Base-by-base conservation (phyloP, 352 stramenopile genomes). In the Globisporangium parvum region DNA sequence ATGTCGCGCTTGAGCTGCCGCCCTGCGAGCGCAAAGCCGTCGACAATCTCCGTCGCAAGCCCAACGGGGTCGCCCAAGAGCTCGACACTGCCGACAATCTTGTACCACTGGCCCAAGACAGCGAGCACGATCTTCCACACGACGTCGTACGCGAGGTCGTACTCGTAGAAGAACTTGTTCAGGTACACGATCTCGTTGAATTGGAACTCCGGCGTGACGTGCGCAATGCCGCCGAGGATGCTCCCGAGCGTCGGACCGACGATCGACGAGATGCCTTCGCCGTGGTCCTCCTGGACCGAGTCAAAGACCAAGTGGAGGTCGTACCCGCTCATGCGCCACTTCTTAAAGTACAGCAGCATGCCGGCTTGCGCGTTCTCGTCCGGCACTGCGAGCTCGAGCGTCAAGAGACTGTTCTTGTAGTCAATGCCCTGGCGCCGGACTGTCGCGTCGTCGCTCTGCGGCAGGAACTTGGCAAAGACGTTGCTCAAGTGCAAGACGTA, bases 71-170 rank as follows among this genome's bases (percentile, higher is more conserved):
- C 85, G 17, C 85, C 85, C 14, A 95, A 63, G 59, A 95, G 65
- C 60, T 95, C 85, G 2, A 95, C 79, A 57, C 80, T 91, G 37
- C 85, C 85, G 21, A 95, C 85, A 26, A 95, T 90, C 60, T 92
- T 93, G 67, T 95, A 95, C 85, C 85, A 95, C 60, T 95, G 85
- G 0, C 81, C 70, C 24, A 95, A 60, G 10, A 93, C 80, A 5
- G 72, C 79, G 53, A 80, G 67, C 15, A 93, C 80, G 52, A 92
- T 84, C 55, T 85, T 76, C 47, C 74, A 70, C 8, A 93, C 59
- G 15, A 94, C 82, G 24, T 84, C 78, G 47, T 76, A 86, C 2
- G 93, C 63, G 44, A 95, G 63, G 42, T 93, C 85, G 66, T 93
- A 88, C 57, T 91, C 72, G 65, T 91, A 88, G 47, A 95, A 90